Evolutionary conservation across 2,329 filamentous ascomycete genomes (phyloP).

Genomic region (Claviceps sp.): DNA sequence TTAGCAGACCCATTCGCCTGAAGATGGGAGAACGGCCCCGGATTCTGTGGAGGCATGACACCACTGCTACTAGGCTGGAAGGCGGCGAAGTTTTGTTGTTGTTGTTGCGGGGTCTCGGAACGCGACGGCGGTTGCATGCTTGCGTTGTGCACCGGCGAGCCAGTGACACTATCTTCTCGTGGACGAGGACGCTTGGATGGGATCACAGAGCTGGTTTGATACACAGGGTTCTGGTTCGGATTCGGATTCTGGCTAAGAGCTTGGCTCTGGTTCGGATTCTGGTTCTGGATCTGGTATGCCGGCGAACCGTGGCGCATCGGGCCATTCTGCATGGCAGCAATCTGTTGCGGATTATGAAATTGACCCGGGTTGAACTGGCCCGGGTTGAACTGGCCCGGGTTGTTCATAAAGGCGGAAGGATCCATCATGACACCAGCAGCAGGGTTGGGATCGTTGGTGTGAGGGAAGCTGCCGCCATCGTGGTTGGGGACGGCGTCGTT

Average conservation of each 20-base stretch:
- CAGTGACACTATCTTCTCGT: conserved; percentile 69
- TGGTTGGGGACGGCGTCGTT: conserved; percentile 57
- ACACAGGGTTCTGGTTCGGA: conserved; percentile 36
- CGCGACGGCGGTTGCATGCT: conserved; percentile 68
- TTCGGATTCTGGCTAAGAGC: conserved; percentile 5
- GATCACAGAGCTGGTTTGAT: conserved; percentile 74
- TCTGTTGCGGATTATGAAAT: conserved; percentile 41
- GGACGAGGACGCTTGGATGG: conserved; percentile 80
- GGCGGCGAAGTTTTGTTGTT: conserved; percentile 54
- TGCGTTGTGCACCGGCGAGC: conserved; percentile 65
- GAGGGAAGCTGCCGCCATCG: conserved; percentile 56
- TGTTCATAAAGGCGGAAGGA: conserved; percentile 49
- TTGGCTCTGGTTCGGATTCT: conserved; percentile 1
- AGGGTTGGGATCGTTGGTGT: conserved; percentile 48
- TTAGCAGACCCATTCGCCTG: conserved; percentile 69
- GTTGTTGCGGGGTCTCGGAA: conserved; percentile 61
- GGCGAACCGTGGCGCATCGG: conserved; percentile 72
- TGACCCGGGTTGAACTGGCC: conserved; percentile 48
- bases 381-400: conserved; percentile 43
- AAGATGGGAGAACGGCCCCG: conserved; percentile 66
- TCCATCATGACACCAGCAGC: conserved; percentile 49
- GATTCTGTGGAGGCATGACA: conserved; percentile 47
- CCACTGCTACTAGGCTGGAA: conserved; percentile 54
- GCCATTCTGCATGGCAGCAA: conserved; percentile 64
- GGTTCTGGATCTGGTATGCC: conserved; percentile 47